Conservation (phyloP, 148 eudicot genomes). For the Amaranthus hypochondriacus region DNA sequence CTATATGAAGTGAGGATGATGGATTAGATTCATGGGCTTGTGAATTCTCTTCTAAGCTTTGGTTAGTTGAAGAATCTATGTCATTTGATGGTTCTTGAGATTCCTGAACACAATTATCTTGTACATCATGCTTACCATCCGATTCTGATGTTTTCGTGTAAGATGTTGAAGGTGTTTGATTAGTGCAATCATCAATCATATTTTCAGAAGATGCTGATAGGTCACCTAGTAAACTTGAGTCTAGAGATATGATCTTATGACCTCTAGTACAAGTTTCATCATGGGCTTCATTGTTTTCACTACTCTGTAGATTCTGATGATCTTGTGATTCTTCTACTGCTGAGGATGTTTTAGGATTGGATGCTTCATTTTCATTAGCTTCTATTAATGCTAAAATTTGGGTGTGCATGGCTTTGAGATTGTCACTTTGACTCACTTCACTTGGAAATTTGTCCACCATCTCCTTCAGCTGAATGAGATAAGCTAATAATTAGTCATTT, state of each 20-base stretch:
- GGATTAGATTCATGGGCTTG: constrained; percentile 4
- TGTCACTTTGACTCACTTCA: constrained; percentile 37
- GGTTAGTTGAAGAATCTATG: constrained; percentile 4
- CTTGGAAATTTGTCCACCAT: constrained; percentile 48
- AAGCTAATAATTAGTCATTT: not conserved
- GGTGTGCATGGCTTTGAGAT: constrained; percentile 41
- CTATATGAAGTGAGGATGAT: constrained; percentile 2
- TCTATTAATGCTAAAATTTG: constrained; percentile 45
- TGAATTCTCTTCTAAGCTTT: constrained; percentile 16
- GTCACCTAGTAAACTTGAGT: constrained; percentile 25
- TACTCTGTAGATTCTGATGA: not conserved
- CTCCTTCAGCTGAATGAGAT: constrained; percentile 50
- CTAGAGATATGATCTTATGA: constrained; percentile 19
- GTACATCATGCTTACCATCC: not conserved
- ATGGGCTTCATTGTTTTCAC: not conserved
- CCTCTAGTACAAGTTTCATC: constrained; percentile 26
- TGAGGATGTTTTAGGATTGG: constrained; percentile 27
- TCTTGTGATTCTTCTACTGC: not conserved
- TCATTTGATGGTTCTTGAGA: not conserved
- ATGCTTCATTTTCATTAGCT: constrained; percentile 22
- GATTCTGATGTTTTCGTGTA: constrained; percentile 1
- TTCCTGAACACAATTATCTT: no score
- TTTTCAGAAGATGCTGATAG: constrained; percentile 22
- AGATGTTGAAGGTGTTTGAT: constrained; percentile 24
- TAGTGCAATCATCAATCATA: constrained; percentile 11